phyloP scores from a whole-genome alignment of 2,329 filamentous ascomycete genomes.

The Botrytis medusae region DNA sequence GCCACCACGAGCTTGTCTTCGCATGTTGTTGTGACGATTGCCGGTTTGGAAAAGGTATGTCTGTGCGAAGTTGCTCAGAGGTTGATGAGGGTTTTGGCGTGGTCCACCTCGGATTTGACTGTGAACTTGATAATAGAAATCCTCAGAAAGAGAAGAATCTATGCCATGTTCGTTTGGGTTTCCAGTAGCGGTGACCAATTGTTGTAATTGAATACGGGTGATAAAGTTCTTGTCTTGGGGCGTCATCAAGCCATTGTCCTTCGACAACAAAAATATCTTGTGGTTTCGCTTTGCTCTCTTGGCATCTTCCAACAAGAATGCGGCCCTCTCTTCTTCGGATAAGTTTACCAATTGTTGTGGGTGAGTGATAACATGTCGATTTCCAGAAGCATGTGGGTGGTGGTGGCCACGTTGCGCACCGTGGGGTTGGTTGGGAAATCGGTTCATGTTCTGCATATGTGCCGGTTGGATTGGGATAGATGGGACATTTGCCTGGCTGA shows the following conservation, averaged over 20 bases:
- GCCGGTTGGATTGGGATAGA: constrained; percentile 57
- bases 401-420: constrained; percentile 40
- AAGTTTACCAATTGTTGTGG: constrained; percentile 74
- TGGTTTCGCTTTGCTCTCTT: constrained; percentile 96
- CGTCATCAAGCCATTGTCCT: constrained; percentile 97
- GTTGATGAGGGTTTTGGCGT: constrained; percentile 87
- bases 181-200: constrained; percentile 88
- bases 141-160: constrained; percentile 81
- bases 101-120: constrained; percentile 89
- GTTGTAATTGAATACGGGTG: constrained; percentile 94
- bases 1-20: constrained; percentile 76
- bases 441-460: constrained; percentile 77
- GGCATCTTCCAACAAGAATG: constrained; percentile 85
- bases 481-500: constrained; percentile 42
- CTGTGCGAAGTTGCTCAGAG: constrained; percentile 93
- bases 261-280: constrained; percentile 91
- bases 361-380: constrained; percentile 60
- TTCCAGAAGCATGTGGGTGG: constrained; percentile 42
- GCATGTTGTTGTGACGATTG: constrained; percentile 70
- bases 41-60: constrained; percentile 97
- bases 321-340: constrained; percentile 78
- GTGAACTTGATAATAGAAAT: constrained; percentile 99
- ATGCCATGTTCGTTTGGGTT: constrained; percentile 77
- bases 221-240: constrained; percentile 99
- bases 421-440: constrained; percentile 53